phyloP scores from a whole-genome alignment of 768 basidiomycete species.

The Glaciozyma martinii region DNA sequence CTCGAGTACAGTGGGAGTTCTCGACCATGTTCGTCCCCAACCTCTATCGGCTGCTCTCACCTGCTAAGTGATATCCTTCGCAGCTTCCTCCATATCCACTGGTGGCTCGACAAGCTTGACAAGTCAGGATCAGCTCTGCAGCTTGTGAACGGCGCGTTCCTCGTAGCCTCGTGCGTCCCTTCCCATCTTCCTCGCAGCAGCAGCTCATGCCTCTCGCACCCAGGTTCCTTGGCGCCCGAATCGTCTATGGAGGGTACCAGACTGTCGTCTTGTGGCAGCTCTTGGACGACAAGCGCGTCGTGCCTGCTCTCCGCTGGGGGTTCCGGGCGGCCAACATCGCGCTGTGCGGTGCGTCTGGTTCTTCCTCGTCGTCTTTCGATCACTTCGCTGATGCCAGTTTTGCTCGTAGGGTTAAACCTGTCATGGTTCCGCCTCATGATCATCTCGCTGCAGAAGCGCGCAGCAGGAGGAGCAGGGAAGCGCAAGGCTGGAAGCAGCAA shows the following conservation, averaged over 20 bases:
- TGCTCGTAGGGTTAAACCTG: background rate
- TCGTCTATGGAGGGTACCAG: conserved; percentile 24
- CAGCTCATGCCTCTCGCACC: background rate
- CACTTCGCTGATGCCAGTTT: background rate
- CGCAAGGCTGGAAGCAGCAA: background rate
- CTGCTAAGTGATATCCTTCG: background rate
- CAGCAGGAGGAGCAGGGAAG: background rate
- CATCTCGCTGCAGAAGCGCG: conserved; percentile 14
- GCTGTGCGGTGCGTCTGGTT: background rate
- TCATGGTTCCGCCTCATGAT: conserved; percentile 30
- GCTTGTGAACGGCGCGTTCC: conserved; percentile 28
- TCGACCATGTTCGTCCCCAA: conserved; percentile 19
- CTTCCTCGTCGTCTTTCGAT: background rate
- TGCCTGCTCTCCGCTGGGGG: background rate
- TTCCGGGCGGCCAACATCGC: conserved; percentile 6
- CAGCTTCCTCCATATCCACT: conserved; percentile 32
- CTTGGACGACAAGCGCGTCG: conserved; percentile 7
- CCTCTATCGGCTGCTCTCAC: background rate
- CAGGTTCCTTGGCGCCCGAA: conserved; percentile 21
- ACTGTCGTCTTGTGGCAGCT: conserved; percentile 18
- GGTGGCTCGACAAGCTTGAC: conserved; percentile 28
- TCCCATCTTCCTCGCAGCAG: background rate
- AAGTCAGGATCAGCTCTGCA: conserved; percentile 20
- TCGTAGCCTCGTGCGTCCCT: conserved; percentile 12
- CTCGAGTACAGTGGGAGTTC: conserved; percentile 21